Base-by-base conservation (phyloP, 495 filamentous ascomycete species). In the Friedmanniomyces endolithicus region DNA sequence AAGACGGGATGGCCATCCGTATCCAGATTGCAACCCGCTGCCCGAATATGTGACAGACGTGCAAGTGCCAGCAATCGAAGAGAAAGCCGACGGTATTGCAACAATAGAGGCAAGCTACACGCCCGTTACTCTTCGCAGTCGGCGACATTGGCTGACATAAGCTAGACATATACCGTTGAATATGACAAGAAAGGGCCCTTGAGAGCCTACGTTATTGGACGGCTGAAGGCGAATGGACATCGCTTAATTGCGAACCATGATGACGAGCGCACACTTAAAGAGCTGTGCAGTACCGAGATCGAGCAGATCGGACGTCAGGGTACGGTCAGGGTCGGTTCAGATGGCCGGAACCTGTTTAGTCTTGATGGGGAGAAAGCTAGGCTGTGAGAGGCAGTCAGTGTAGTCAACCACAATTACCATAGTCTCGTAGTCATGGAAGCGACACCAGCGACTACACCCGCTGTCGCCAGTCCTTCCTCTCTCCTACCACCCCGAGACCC, bases 101-200 rank as follows among this genome's bases (percentile, higher is more conserved):
- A 56, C 67, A 2, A 69, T 79, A 50, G 77, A 79, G 67, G 76
- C 78, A 64, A 3, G 31, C 6, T 40, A n/a, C 20, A 62, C 59
- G 64, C 16, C 19, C 16, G 35, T 19, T n/a, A 1, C 33, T 16
- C 59, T 8, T 35, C 2, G 25, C 52, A 23, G 24, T 22, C 31
- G 48, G 16, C 27, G 8, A 16, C 12, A 29, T 47, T 78, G 76
- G 76, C 74, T 20, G 75, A 78, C 55, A 78, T 17, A n/a, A 11
- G 24, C 16, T 47, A 80, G 77, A 80, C 77, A 19, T 80, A 79
- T 54, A 80, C 77, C 0, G 71, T 77, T 6, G 70, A 75, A 37
- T 80, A 72, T 52, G 56, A 67, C 25, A 73, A 76, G 2, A 68
- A 72, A 50, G 75, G 75, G 0, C 75, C 75, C 0, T 25, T 54